Conservation (phyloP, 768 basidiomycete species). For the Auriculariales sp. region DNA sequence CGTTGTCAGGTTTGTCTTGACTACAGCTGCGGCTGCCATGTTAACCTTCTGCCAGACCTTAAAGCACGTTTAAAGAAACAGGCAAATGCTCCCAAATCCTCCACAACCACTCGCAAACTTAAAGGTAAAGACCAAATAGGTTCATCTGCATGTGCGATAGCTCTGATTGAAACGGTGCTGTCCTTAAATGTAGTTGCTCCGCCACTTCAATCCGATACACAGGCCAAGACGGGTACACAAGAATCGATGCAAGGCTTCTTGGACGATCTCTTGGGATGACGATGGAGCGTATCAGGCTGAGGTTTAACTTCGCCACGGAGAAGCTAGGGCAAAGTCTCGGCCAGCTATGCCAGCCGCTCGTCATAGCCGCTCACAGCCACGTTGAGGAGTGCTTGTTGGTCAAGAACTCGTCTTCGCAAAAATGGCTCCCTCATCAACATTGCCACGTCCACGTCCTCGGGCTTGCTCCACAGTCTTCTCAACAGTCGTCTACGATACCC, state of each 20-base stretch:
- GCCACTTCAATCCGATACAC: slow-evolving; percentile 29
- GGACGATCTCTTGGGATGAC: slow-evolving; percentile 20
- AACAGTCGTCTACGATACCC: too few species aligned
- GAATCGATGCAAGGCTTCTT: slow-evolving; percentile 57
- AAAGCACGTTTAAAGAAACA: slow-evolving; percentile 33
- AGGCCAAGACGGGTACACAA: slow-evolving; percentile 28
- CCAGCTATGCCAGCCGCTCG: too few species aligned
- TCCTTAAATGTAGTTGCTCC: slow-evolving; percentile 29
- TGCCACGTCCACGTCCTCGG: too few species aligned
- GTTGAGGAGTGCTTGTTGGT: too few species aligned
- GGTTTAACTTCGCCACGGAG: too few species aligned
- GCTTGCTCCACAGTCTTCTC: too few species aligned
- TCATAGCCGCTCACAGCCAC: too few species aligned
- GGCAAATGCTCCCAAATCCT: slow-evolving; percentile 1
- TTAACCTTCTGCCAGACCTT: slow-evolving; percentile 26
- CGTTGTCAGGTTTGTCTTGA: slow-evolving; percentile 43
- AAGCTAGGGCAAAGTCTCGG: too few species aligned
- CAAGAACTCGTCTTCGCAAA: too few species aligned
- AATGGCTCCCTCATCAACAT: too few species aligned
- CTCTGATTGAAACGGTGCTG: slow-evolving; percentile 13
- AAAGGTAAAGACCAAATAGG: neutral
- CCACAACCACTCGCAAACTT: neutral
- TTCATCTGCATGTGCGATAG: neutral
- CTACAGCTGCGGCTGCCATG: neutral
- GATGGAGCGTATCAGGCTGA: too few species aligned